Evolutionary conservation across 1,284 basidiomycete genomes (phyloP), one percentile per base, ranked within the genome.

Genomic region (Ceratorhiza oryzae-sativae): DNA sequence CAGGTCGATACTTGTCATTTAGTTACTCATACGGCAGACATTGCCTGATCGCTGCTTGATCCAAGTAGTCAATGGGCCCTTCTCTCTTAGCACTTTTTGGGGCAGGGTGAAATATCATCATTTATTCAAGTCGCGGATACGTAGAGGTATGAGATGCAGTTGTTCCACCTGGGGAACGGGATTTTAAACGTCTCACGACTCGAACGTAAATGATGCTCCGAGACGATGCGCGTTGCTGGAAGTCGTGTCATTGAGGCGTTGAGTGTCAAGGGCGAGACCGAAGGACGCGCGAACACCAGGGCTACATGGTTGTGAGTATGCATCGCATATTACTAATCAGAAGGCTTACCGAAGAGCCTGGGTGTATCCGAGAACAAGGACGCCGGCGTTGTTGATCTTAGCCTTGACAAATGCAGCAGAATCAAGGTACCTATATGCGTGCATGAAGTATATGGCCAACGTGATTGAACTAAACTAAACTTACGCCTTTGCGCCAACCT

Each of bases 371-470:
- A 75, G 56, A 51, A 73, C 90, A 76, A 97, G 87, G 79, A 96
- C 87, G 86, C 95, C 95, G 76, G 89, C 82, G 85, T 97, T 97
- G 90, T 97, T 98, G 85, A 99, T 97, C 89, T 99, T 99, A 79
- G 95, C 94, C 88, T 99, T 97, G 85, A 97, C 86, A 80, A 94
- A 97, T 25, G 95, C 91, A 77, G 94, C 90, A 71, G 87, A 83
- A 85, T 97, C 95, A 76, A 97, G 90, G 85, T 91, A 91, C 71
- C 89, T 91, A 45, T 71, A 74, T 41, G 61, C 56, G 65, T 48
- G 23, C 41, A 49, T 67, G 13, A 67, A 27, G 20, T 6, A 25
- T 51, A 15, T 39, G 20, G n/a, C 9, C 39, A 25, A 20, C 42
- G 36, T 5, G 4, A 39, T n/a, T 18, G 8, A 46, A 60, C 42